Base-by-base conservation (phyloP, 2,329 filamentous ascomycete species). In the Fusarium anguioides region DNA sequence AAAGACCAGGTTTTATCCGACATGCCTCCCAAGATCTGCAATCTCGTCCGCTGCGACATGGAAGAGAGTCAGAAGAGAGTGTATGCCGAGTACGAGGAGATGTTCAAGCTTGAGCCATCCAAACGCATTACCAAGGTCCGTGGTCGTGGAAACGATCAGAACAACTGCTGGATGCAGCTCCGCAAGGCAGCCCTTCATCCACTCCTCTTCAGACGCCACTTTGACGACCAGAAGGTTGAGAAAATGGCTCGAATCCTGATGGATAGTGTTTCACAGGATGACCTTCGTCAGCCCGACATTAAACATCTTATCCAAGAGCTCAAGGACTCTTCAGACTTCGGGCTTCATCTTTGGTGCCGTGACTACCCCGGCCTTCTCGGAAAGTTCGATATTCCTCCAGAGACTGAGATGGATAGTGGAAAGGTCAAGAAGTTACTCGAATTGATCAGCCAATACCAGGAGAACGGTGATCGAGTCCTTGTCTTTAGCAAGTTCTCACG, bases 401-500 rank as follows among this genome's bases (percentile, higher is more conserved):
- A 80, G 0, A 83, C 84, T 3, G 87, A 86, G 81, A 81, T 88
- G 72, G 80, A 88, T 57, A 86, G 91, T 45, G 96, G 95, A 58
- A 99, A 99, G 77, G 89, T 98, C n/a, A 81, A 88, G 66, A 91
- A 91, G 69, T 86, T 98, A 24, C 83, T 93, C 24, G 86, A 91
- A 71, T 84, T 99, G 14, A 84, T 99, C 2, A 81, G 84, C 12
- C 79, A 84, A 15, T 97, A 93, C 79, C 89, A 90, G 68, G 81
- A 85, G 60, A 94, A 93, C 50, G 95, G 94, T 5, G 94, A 97
- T 76, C 90, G 95, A 6, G 90, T 92, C 1, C 85, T 99, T 4
- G 88, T 99, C 23, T 99, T 99, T 80, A 96, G 91, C 42, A 94
- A 97, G 72, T 99, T 98, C 77, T 93, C 93, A 8, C 90, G 93